These are phyloP conservation scores for Amphibolis antarctica DNA, from an alignment of 106 monocot genomes.

Conservation along the genomic window DNA sequence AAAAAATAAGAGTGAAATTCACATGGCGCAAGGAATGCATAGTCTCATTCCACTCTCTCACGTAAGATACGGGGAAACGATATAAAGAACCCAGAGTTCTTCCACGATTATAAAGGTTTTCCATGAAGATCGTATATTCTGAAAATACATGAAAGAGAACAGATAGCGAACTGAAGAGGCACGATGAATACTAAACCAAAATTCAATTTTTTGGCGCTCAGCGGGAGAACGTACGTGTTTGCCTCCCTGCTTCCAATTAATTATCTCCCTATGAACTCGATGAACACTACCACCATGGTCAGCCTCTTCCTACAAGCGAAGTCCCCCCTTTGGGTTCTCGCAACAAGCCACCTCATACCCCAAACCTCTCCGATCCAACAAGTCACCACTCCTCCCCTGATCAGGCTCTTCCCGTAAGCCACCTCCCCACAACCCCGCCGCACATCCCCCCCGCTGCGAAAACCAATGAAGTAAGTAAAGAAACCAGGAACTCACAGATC, in stretches of 20 bases:
- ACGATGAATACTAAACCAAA: neutral
- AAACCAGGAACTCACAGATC: slow-evolving; percentile 48
- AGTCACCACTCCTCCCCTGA: neutral
- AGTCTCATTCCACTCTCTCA: neutral
- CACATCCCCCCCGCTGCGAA: no score
- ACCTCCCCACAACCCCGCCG: no score
- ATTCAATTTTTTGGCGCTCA: neutral
- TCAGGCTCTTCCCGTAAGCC: neutral
- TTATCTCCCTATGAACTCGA: no score
- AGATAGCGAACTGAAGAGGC: neutral
- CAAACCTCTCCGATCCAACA: neutral
- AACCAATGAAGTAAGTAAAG: neutral
- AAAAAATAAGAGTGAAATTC: neutral
- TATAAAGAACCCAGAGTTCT: no score
- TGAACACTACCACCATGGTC: no score
- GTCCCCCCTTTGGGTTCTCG: no score
- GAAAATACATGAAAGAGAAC: neutral
- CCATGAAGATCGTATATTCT: no score
- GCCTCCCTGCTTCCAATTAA: no score
- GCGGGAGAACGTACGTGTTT: no score
- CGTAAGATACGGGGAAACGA: neutral
- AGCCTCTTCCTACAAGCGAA: no score
- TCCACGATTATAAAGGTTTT: no score
- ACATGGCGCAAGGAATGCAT: neutral
- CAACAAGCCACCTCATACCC: no score